Percentiles rank a stretch among this genome's conserved stretches.
Evolutionary conservation across 1,284 basidiomycete genomes (phyloP).

Genomic region (Cryptococcus sp.): DNA sequence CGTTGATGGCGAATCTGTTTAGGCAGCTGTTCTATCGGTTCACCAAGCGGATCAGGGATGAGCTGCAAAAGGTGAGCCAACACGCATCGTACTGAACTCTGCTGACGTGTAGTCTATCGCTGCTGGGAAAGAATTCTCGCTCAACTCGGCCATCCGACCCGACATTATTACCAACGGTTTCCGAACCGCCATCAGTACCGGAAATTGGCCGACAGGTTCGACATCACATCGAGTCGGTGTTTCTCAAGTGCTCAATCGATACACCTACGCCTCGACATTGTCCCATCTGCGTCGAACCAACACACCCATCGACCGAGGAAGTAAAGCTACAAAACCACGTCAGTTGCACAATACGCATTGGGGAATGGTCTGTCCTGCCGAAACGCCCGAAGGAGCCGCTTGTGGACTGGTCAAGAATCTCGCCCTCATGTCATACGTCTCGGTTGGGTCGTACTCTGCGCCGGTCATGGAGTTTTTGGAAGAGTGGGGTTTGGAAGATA

Average conservation of each 20-base stretch:
- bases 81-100: slow-evolving; percentile 5
- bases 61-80: slow-evolving; percentile 78
- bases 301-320: slow-evolving; percentile 95
- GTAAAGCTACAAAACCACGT: slow-evolving; percentile 98
- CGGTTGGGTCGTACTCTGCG: slow-evolving; percentile 91
- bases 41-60: slow-evolving; percentile 93
- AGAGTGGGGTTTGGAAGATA: slow-evolving; percentile 91
- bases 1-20: slow-evolving; percentile 90
- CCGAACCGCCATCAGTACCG: slow-evolving; percentile 96
- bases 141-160: slow-evolving; percentile 87
- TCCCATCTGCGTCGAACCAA: slow-evolving; percentile 98
- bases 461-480: slow-evolving; percentile 98
- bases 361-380: slow-evolving; percentile 99
- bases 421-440: slow-evolving; percentile 95
- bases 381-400: slow-evolving; percentile 98
- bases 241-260: slow-evolving; percentile 96
- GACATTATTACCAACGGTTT: slow-evolving; percentile 97
- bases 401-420: slow-evolving; percentile 99
- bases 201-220: slow-evolving; percentile 99
- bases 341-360: slow-evolving; percentile 99
- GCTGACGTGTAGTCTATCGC: slow-evolving; percentile 99
- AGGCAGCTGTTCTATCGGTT: slow-evolving; percentile 96
- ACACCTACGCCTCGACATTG: slow-evolving; percentile 96
- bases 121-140: slow-evolving; percentile 90
- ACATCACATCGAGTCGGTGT: slow-evolving; percentile 98